Evolutionary conservation across 352 stramenopile genomes (phyloP).

Genomic region (Phytophthora chlamydospora): DNA sequence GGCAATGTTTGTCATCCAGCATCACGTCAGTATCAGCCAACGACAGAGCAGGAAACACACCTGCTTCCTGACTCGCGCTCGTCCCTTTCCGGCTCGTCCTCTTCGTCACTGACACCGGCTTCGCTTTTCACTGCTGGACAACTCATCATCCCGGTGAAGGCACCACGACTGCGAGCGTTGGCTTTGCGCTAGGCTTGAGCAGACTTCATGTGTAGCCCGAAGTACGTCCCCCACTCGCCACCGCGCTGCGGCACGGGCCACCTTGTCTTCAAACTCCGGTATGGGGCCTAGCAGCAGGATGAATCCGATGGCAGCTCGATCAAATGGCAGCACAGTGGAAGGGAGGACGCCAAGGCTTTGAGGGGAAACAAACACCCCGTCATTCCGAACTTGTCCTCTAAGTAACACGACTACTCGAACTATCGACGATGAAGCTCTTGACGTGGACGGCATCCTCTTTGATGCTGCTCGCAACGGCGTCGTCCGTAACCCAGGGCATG

Average conservation of each 20-base stretch:
- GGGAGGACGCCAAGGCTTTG: not conserved
- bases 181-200: not conserved
- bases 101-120: constrained; percentile 40
- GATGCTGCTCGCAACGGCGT: constrained; percentile 1
- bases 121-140: constrained; percentile 61
- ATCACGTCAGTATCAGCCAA: constrained; percentile 41
- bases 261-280: constrained; percentile 29
- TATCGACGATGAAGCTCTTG: constrained; percentile 21
- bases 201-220: constrained; percentile 56
- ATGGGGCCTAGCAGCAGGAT: constrained; percentile 17
- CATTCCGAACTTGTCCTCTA: constrained; percentile 15
- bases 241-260: constrained; percentile 35
- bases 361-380: not conserved
- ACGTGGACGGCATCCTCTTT: not conserved
- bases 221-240: constrained; percentile 75
- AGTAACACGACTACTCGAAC: not conserved
- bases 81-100: constrained; percentile 46
- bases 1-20: constrained; percentile 55
- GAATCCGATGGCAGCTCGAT: constrained; percentile 4
- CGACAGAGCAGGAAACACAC: constrained; percentile 55
- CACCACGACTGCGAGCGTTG: not conserved
- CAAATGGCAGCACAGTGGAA: constrained; percentile 6
- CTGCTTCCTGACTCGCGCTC: constrained; percentile 53
- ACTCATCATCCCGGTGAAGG: constrained; percentile 36
- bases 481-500: constrained; percentile 26